Base-by-base conservation (phyloP, 2,329 filamentous ascomycete species). In the Ambrosiella beaveri region DNA sequence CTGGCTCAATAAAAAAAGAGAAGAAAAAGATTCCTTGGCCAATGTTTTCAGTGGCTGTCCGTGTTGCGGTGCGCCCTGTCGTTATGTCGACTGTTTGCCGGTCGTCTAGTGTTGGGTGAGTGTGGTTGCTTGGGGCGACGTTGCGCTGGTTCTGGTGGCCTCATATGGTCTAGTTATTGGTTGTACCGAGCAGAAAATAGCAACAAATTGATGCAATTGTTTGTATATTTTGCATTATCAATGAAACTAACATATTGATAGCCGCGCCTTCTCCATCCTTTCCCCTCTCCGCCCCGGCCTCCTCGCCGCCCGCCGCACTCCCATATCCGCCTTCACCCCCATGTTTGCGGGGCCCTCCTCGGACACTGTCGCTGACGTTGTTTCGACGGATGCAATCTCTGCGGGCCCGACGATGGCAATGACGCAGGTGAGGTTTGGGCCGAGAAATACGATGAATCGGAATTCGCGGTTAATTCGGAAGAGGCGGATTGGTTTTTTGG, bases 401-500 rank as follows among this genome's bases (percentile, higher is more conserved):
- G 65, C 74, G 36, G 74, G 80, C 66, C 78, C 78, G 37, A 74
- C 75, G 7, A 68, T 81, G n/a, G 72, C 69, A 53, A 67, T 68
- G 50, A 66, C 65, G 61, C 78, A 80, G 69, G 69, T 81, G 62
- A 76, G 79, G 58, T 81, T 75, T 70, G 79, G 77, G 1, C 79
- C 78, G 53, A 74, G 78, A 60, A 74, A 78, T 65, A 81, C 76
- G 38, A 75, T 81, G 76, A 74, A 76, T 58, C 69, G 72, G 54
- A 69, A 74, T 58, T 79, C 75, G 57, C 72, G 79, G 40, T 69
- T 81, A 57, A 67, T 81, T 12, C 76, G 80, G 68, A 82, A 81
- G 72, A 72, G 79, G 27, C 73, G 78, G 63, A 74, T 77, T 62
- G 80, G 79, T 0, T 82, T 80, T 64, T 66, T 82, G 53, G 73